Evolutionary conservation across 1,284 basidiomycete species (phyloP).

Genomic region (Ceratobasidium sp.): DNA sequence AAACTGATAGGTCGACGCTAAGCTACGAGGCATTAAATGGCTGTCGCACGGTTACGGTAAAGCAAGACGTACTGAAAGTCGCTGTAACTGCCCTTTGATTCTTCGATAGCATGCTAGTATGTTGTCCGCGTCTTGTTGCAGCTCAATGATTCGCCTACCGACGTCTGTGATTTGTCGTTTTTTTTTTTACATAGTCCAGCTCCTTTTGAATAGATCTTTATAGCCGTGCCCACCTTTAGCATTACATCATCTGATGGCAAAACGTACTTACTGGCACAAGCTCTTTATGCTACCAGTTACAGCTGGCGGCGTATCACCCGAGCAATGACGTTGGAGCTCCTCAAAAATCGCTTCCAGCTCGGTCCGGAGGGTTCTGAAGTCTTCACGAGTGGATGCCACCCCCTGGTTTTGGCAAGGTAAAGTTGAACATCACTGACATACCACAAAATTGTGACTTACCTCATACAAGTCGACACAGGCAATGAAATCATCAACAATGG

Average conservation of each 20-base stretch:
- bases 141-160: not conserved
- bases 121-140: not conserved
- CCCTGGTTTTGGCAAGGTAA: not conserved
- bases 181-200: not conserved
- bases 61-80: not conserved
- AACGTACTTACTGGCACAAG: not conserved
- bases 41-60: not conserved
- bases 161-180: not conserved
- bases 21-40: not conserved
- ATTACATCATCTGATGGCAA: not conserved
- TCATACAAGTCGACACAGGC: not conserved
- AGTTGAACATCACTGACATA: not conserved
- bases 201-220: constrained; percentile 16
- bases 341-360: not conserved
- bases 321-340: not conserved
- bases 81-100: not conserved
- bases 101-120: not conserved
- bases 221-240: not conserved
- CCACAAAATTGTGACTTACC: not conserved
- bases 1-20: not conserved
- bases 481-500: not conserved
- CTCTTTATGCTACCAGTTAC: not conserved
- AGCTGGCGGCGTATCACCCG: not conserved
- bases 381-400: not conserved
- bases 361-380: not conserved